A percentile compares a stretch with the other conserved stretches of the same genome.
Conservation (phyloP, 805 yeast genomes). For the Tetrapisispora nanseiensis region DNA sequence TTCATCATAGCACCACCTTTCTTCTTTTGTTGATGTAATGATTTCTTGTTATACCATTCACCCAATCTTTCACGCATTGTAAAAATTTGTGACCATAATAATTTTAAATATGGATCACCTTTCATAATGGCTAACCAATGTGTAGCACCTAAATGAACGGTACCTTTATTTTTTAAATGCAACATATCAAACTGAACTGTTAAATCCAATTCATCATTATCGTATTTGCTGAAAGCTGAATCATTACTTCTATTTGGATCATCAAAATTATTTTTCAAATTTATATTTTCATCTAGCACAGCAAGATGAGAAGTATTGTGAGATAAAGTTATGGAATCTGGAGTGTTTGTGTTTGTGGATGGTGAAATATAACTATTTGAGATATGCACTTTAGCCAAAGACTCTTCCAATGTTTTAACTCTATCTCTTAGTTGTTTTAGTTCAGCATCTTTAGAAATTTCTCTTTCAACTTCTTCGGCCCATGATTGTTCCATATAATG, state of each 20-base stretch:
- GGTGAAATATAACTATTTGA: conserved; percentile 2
- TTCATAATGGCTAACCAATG: conserved; percentile 53
- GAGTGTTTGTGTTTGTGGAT: conserved; percentile 1
- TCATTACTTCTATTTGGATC: neutral
- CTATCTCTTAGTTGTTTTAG: conserved; percentile 46
- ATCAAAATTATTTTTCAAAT: neutral
- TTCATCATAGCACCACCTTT: neutral
- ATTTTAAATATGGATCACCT: conserved; percentile 47
- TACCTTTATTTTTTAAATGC: conserved; percentile 35
- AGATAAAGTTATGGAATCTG: conserved; percentile 3
- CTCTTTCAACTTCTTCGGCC: conserved; percentile 42
- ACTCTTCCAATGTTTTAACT: conserved; percentile 42
- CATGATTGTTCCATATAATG: conserved; percentile 51
- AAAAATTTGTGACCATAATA: conserved; percentile 43
- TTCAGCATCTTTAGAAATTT: conserved; percentile 39
- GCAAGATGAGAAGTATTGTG: conserved; percentile 2
- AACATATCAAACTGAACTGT: conserved; percentile 37
- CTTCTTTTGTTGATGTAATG: conserved; percentile 1
- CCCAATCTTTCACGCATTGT: conserved; percentile 32
- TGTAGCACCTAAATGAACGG: conserved; percentile 40
- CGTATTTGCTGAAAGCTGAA: conserved; percentile 13
- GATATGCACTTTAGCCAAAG: conserved; percentile 28
- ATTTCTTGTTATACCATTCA: conserved; percentile 27
- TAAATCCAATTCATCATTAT: conserved; percentile 30
- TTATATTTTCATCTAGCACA: neutral